Conservation (phyloP, 805 yeast genomes). For the Wickerhamiella spandovensis region DNA sequence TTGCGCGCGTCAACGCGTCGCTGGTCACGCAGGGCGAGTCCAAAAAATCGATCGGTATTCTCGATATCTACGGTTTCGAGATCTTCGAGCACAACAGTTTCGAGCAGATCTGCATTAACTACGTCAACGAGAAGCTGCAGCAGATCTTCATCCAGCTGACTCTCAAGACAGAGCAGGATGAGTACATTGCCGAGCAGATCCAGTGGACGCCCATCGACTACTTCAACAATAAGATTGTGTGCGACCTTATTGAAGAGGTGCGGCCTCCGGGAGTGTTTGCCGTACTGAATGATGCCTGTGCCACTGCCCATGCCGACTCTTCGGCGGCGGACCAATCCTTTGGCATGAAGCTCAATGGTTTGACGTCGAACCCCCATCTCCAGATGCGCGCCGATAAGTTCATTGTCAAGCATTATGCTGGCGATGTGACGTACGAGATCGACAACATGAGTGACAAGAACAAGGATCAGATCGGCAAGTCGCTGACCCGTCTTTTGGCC, state of each 20-base stretch:
- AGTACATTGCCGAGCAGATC: constrained; percentile 87
- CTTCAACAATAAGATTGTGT: constrained; percentile 90
- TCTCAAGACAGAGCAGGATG: constrained; percentile 93
- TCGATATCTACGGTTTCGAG: constrained; percentile 94
- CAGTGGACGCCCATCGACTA: constrained; percentile 96
- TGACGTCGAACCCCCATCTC: constrained; percentile 71
- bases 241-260: constrained; percentile 86
- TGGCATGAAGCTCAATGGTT: constrained; percentile 78
- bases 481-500: constrained; percentile 63
- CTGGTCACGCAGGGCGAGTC: constrained; percentile 39
- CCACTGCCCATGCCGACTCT: constrained; percentile 97
- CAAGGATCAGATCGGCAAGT: constrained; percentile 85
- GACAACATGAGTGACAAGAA: constrained; percentile 90
- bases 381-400: constrained; percentile 81
- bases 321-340: constrained; percentile 94
- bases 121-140: constrained; percentile 89
- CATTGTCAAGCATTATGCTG: constrained; percentile 91
- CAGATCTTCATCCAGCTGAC: constrained; percentile 94
- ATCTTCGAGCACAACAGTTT: constrained; percentile 90
- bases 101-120: constrained; percentile 90
- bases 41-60: constrained; percentile 62
- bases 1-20: constrained; percentile 73
- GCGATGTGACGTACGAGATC: constrained; percentile 91
- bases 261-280: constrained; percentile 97
- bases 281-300: constrained; percentile 90